Evolutionary conservation across 371 early-diverging fungal genomes (phyloP), one percentile per base, ranked within the genome.

Genomic region (Mucor mucedo): DNA sequence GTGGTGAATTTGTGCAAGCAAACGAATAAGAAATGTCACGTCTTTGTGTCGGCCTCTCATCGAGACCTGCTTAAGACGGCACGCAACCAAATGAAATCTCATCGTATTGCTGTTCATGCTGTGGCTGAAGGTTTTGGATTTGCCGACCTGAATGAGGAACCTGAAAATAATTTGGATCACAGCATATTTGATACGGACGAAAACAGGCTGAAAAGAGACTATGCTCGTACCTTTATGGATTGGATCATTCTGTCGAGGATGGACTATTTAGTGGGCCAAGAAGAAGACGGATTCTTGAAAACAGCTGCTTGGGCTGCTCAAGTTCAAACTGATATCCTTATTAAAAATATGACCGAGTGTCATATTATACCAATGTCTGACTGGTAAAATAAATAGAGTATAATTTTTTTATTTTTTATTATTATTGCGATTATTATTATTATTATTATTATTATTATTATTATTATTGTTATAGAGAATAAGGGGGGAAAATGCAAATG

Each of bases 271-370:
- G 50, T 82, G 1, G 82, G 82, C 0, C 38, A 48, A 10, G 38
- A 66, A 21, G 56, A 63, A 2, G 79, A 78, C 52, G 50, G 21
- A 1, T 73, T 70, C 11, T 33, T 77, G 10, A 71, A 69, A 41
- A 76, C 75, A 11, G 77, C 79, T 8, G 79, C 79, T 10, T 78
- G 79, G 79, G 71, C 75, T 13, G 79, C 82, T 33, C 82, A 82
- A 45, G 80, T 77, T 1, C 63, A 75, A 39, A 75, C 78, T 0
- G 77, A 77, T 49, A 45, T 70, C 40, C n/a, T 27, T 10, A 11
- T 42, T 52, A 30, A 32, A 40, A 42, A 50, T 27, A 29, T 11
- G 14, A 35, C 35, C 35, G 8, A 35, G 6, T 63, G 64, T 53
- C 58, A 29, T 42, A 58, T 64, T 27, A 45, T 53, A 53, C 58